Evolutionary conservation across 148 eudicot species (phyloP), one percentile per base, ranked within the genome.

Genomic region (Rhododendron mucronatum): DNA sequence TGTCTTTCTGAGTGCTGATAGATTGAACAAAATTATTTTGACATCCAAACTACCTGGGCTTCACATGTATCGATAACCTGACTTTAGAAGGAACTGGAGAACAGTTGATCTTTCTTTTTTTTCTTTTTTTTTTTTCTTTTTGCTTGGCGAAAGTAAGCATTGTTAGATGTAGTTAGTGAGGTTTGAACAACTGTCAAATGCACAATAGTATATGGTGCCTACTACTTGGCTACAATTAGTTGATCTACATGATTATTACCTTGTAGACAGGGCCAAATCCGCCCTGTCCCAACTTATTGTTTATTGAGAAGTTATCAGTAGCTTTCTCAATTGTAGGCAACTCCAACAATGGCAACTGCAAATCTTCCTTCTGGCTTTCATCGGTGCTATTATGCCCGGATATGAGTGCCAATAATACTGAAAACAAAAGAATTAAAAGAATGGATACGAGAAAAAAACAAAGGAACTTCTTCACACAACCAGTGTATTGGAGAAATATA

Each of bases 201-300:
- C 59, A 53, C 14, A 4, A 5, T 5, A 53, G 18, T 53, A 53
- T 53, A 53, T 0, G 53, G 14, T 50, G 20, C 20, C 18, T 53
- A 53, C 20, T 3, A 12, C 14, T 50, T 50, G 14, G 15, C 14
- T 50, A 50, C 53, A 50, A 50, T 2, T 15, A 50, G 13, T 59
- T 59, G n/a, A n/a, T 77, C 18, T 5, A 16, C 12, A 47, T 7
- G 8, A 47, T 28, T n/a, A 7, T 4, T 83, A 83, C 90, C 90
- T 86, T 88, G 76, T 86, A 86, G 14, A 88, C 90, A 1, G 81
- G 73, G 13, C 88, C 90, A 86, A 83, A 88, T n/a, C 90, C 90
- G 16, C 90, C 90, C 37, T 83, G 84, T 53, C 88, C 90, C 44
- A 86, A 78, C 88, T 44, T 83, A 53, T 83, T 86, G 14, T 53